Evolutionary conservation across 768 basidiomycete species (phyloP).

Genomic region (Podaxis sp.): DNA sequence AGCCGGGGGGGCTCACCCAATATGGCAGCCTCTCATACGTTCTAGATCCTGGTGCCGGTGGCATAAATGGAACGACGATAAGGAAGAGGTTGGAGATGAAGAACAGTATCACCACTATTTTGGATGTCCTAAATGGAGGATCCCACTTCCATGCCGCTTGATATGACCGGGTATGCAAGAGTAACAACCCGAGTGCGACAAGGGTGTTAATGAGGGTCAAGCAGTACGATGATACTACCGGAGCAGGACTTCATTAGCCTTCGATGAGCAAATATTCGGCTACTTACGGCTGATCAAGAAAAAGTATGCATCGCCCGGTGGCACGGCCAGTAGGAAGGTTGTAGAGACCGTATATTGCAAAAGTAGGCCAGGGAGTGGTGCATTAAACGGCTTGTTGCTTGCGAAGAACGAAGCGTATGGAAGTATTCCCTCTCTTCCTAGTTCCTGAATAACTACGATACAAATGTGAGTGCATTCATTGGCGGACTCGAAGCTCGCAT

Average conservation of each 20-base stretch:
- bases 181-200: slow-evolving; percentile 60
- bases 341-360: slow-evolving; percentile 63
- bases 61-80: slow-evolving; percentile 59
- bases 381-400: slow-evolving; percentile 68
- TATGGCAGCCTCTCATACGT: slow-evolving; percentile 65
- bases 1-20: slow-evolving; percentile 48
- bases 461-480: not conserved
- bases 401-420: slow-evolving; percentile 69
- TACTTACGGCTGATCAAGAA: slow-evolving; percentile 61
- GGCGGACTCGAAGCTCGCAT: not conserved
- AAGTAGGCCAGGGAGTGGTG: slow-evolving; percentile 64
- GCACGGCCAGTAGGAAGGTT: slow-evolving; percentile 52
- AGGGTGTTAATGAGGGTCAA: slow-evolving; percentile 55
- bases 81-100: slow-evolving; percentile 68
- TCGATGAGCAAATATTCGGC: not conserved
- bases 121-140: slow-evolving; percentile 64
- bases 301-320: slow-evolving; percentile 73
- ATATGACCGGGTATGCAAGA: slow-evolving; percentile 52
- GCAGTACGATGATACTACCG: slow-evolving; percentile 58
- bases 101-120: slow-evolving; percentile 49
- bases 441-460: slow-evolving; percentile 65
- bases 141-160: slow-evolving; percentile 48
- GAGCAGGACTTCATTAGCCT: not conserved
- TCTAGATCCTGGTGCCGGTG: slow-evolving; percentile 50
- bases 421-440: slow-evolving; percentile 69